phyloP scores from a whole-genome alignment of 2,329 filamentous ascomycete genomes.

The Aspergillus viridinutans region DNA sequence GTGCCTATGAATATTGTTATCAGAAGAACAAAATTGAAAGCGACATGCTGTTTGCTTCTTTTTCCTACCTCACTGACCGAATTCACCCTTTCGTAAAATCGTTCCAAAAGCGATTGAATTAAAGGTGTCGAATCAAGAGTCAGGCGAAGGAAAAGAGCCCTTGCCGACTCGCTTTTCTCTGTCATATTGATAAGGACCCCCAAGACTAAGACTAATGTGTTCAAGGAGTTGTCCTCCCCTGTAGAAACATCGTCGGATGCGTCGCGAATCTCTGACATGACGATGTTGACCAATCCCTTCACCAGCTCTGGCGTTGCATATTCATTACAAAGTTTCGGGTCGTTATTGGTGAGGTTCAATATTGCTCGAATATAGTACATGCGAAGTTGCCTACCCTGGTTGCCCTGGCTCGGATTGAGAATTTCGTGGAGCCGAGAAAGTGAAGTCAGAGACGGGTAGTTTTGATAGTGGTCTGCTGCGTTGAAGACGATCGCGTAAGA shows the following conservation, averaged over 20 bases:
- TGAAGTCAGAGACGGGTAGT: conserved; percentile 20
- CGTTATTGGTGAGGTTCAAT: conserved; percentile 83
- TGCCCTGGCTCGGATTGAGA: conserved; percentile 26
- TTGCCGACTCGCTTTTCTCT: conserved; percentile 66
- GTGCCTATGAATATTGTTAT: conserved; percentile 36
- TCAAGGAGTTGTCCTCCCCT: conserved; percentile 56
- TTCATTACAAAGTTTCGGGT: conserved; percentile 61
- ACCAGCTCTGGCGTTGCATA: conserved; percentile 53
- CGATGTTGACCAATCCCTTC: conserved; percentile 32
- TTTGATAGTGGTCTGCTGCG: conserved; percentile 23
- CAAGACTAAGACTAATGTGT: conserved; percentile 71
- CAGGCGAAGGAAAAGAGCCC: conserved; percentile 45
- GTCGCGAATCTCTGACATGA: conserved; percentile 30
- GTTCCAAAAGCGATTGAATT: conserved; percentile 56
- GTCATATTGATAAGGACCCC: conserved; percentile 84
- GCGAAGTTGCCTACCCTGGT: conserved; percentile 24
- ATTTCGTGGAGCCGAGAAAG: conserved; percentile 36
- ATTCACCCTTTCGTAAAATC: conserved; percentile 66
- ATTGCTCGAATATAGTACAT: conserved; percentile 62
- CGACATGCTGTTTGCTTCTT: conserved; percentile 7
- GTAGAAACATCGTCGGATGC: conserved; percentile 24
- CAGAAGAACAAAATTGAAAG: conserved; percentile 8
- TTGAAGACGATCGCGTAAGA: conserved; percentile 29
- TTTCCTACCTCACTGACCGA: conserved; percentile 63
- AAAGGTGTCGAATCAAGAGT: conserved; percentile 39